Percentiles rank a stretch among this genome's conserved stretches.
Evolutionary conservation across 441 rosid species (phyloP).

Genomic region (Euphorbia schlechtendalii): DNA sequence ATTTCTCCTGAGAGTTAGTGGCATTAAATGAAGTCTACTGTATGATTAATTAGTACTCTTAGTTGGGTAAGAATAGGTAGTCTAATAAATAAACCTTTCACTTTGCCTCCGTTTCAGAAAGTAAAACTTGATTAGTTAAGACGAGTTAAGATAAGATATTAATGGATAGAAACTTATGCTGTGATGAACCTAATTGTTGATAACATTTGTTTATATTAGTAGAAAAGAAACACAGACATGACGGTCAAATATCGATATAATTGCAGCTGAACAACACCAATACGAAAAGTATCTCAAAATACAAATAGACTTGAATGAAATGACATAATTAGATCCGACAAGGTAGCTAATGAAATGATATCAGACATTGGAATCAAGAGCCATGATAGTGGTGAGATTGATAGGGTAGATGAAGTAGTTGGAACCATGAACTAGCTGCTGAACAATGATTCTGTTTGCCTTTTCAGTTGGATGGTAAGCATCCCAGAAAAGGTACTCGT

Average conservation of each 20-base stretch:
- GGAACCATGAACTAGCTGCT: background rate
- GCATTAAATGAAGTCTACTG: background rate
- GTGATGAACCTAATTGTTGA: too few relatives aligned
- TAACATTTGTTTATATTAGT: background rate
- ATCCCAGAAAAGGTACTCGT: conserved; percentile 7
- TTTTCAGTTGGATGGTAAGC: conserved; percentile 5
- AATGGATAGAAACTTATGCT: too few relatives aligned
- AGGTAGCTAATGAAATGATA: background rate
- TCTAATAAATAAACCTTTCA: too few relatives aligned
- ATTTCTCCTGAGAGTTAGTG: background rate
- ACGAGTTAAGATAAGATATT: too few relatives aligned
- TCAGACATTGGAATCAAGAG: background rate
- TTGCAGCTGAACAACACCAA: background rate
- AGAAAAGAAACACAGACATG: background rate
- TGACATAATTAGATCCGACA: background rate
- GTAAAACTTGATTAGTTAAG: too few relatives aligned
- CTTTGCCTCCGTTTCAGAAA: background rate
- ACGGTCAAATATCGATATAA: too few relatives aligned
- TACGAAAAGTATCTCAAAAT: background rate
- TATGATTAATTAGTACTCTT: too few relatives aligned
- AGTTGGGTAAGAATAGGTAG: too few relatives aligned
- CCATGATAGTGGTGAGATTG: conserved; percentile 2
- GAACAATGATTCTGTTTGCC: background rate
- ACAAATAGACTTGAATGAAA: background rate
- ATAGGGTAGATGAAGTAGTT: background rate